Conservation (phyloP, 2,329 filamentous ascomycete genomes). For the Pyrenochaeta sp. region DNA sequence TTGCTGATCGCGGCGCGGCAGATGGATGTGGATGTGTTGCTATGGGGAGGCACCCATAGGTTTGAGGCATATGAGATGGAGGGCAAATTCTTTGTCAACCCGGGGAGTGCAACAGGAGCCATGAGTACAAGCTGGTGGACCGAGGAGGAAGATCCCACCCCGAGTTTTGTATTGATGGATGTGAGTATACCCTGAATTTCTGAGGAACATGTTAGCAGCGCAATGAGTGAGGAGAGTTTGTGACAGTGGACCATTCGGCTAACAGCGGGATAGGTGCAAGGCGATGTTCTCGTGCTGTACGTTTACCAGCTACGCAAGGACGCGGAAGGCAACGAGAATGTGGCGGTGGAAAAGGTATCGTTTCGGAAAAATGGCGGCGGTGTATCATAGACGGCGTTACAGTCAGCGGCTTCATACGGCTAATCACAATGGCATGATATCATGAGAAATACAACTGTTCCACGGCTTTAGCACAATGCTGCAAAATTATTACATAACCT, state of each 20-base stretch:
- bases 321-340: slow-evolving; percentile 61
- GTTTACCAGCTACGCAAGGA: slow-evolving; percentile 74
- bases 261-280: slow-evolving; percentile 75
- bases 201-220: not conserved
- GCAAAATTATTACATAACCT: not conserved
- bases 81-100: slow-evolving; percentile 76
- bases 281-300: slow-evolving; percentile 93
- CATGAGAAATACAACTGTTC: slow-evolving; percentile 7
- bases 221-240: not conserved
- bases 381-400: slow-evolving; percentile 40
- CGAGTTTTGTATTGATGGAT: slow-evolving; percentile 98
- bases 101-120: slow-evolving; percentile 72
- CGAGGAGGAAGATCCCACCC: slow-evolving; percentile 72
- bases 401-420: slow-evolving; percentile 17
- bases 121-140: slow-evolving; percentile 68
- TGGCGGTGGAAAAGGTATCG: slow-evolving; percentile 65
- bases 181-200: slow-evolving; percentile 64
- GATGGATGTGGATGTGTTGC: slow-evolving; percentile 75
- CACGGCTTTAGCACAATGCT: slow-evolving; percentile 14
- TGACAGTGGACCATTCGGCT: slow-evolving; percentile 15
- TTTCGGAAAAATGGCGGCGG: slow-evolving; percentile 60
- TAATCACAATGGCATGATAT: slow-evolving; percentile 9
- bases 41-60: slow-evolving; percentile 75
- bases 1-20: slow-evolving; percentile 73
- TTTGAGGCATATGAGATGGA: slow-evolving; percentile 78